Evolutionary conservation across 1,284 basidiomycete genomes (phyloP).

Genomic region (Inonotus obliquus): DNA sequence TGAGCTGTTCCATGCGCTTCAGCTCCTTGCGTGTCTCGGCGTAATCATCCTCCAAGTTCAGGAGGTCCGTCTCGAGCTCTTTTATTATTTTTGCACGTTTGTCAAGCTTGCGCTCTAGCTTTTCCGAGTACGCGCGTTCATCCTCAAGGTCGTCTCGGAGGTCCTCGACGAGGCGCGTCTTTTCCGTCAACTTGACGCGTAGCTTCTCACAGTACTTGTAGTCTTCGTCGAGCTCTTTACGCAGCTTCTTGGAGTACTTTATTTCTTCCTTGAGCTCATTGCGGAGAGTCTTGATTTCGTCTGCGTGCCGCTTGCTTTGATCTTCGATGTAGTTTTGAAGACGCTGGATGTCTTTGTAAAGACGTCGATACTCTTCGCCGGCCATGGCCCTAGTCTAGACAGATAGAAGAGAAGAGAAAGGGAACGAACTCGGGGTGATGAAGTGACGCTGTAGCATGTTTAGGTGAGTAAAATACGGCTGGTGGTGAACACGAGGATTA

Average conservation of each 20-base stretch:
- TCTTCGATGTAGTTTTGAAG: slow-evolving; percentile 11
- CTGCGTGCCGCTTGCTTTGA: slow-evolving; percentile 5
- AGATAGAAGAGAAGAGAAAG: not conserved
- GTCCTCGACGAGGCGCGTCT: not conserved
- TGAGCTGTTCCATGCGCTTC: slow-evolving; percentile 7
- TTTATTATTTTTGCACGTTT: slow-evolving; percentile 2
- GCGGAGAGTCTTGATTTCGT: not conserved
- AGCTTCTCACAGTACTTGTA: slow-evolving; percentile 8
- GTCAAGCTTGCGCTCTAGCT: slow-evolving; percentile 14
- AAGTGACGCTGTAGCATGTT: not conserved
- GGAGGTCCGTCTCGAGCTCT: slow-evolving; percentile 10
- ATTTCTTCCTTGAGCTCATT: slow-evolving; percentile 8
- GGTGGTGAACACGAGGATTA: slow-evolving; percentile 4
- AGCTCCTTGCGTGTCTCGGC: slow-evolving; percentile 2
- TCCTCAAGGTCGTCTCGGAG: slow-evolving; percentile 8
- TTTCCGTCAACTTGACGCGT: not conserved
- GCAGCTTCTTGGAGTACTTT: slow-evolving; percentile 8
- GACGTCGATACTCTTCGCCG: slow-evolving; percentile 9
- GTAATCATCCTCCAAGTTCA: slow-evolving; percentile 10
- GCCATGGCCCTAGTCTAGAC: not conserved
- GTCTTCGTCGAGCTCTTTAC: slow-evolving; percentile 10
- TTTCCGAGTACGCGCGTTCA: slow-evolving; percentile 2
- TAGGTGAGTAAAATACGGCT: not conserved
- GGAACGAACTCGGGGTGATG: not conserved
- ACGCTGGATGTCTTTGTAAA: slow-evolving; percentile 8